Evolutionary conservation across 148 eudicot species (phyloP), one percentile per base, ranked within the genome.

Genomic region (Chenopodium berlandieri): DNA sequence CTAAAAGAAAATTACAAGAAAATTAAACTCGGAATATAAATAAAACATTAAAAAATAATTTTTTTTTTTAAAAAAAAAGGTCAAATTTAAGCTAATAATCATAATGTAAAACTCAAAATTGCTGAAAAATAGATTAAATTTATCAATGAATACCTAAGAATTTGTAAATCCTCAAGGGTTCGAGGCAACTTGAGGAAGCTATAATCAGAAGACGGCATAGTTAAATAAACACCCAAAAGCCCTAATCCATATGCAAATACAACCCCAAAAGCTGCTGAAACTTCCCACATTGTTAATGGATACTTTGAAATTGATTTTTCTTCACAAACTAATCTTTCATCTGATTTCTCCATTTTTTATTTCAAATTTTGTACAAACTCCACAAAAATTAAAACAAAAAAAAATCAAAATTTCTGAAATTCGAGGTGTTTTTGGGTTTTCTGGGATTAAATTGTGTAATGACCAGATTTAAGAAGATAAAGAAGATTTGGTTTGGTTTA

Each of bases 101-200:
- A 52, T 27, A 85, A 76, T 25, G 44, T 32, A 19, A 66, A 52
- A 78, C 16, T 10, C 7, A 73, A 73, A 40, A 66, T 20, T n/a
- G 7, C 54, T 62, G 12, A 22, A 83, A 37, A 63, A 66, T 27
- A 76, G 10, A 22, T 16, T 3, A 58, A 48, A 37, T 27, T 12
- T 30, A 16, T 46, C 7, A 7, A 3, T 58, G 34, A 46, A 44
- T 87, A 95, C 99, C 91, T 90, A 75, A 95, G 94, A 79, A 93
- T 87, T 79, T 91, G 97, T 77, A 95, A 87, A 78, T 95, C 99
- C 75, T 93, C 85, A 34, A 93, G 89, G 69, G 79, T 86, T 37
- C 89, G 91, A 67, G 99, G 99, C 50, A 95, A 89, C 89, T 95
- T 95, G 74, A 95, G 97, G 88, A 95, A 95, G 86, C 94, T 92